These are phyloP conservation scores for Tremella yokohamensis DNA, from an alignment of 768 basidiomycete species.

Conservation along the genomic window DNA sequence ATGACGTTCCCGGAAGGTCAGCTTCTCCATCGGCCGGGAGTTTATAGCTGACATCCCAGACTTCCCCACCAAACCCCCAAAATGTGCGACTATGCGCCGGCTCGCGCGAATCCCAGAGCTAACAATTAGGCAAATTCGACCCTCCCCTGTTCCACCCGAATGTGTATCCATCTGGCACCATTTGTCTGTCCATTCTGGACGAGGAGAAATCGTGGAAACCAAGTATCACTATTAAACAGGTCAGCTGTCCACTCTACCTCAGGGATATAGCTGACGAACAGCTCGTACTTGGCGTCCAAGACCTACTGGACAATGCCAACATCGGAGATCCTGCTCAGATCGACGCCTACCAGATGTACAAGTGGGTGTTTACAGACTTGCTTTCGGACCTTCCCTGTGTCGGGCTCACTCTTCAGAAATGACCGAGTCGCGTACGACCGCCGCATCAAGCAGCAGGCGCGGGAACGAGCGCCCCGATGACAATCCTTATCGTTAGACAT, in stretches of 20 bases:
- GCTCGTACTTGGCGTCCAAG: conserved; percentile 95
- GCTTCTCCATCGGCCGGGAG: conserved; percentile 11
- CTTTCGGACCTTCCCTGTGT: neutral
- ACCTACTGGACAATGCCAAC: conserved; percentile 90
- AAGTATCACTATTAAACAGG: conserved; percentile 98
- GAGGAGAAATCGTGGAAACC: conserved; percentile 99
- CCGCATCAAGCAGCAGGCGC: conserved; percentile 76
- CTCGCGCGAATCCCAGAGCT: conserved; percentile 6
- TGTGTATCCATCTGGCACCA: conserved; percentile 97
- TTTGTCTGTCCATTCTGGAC: conserved; percentile 94
- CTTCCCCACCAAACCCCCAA: conserved; percentile 50
- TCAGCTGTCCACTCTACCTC: conserved; percentile 50
- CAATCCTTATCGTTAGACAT: too few relatives aligned
- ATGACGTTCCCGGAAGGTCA: conserved; percentile 97
- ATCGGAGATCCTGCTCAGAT: conserved; percentile 97
- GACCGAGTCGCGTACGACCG: conserved; percentile 89
- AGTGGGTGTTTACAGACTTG: conserved; percentile 58
- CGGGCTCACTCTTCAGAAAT: conserved; percentile 59
- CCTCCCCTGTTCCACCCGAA: conserved; percentile 97
- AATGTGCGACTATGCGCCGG: conserved; percentile 31
- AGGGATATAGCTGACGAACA: conserved; percentile 51
- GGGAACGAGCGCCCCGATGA: conserved; percentile 68
- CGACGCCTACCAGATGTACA: conserved; percentile 98
- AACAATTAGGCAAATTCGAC: conserved; percentile 78
- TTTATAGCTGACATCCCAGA: conserved; percentile 25